phyloP scores from a whole-genome alignment of 2,329 filamentous ascomycete species.

The Hymenoscyphus fructigenus region DNA sequence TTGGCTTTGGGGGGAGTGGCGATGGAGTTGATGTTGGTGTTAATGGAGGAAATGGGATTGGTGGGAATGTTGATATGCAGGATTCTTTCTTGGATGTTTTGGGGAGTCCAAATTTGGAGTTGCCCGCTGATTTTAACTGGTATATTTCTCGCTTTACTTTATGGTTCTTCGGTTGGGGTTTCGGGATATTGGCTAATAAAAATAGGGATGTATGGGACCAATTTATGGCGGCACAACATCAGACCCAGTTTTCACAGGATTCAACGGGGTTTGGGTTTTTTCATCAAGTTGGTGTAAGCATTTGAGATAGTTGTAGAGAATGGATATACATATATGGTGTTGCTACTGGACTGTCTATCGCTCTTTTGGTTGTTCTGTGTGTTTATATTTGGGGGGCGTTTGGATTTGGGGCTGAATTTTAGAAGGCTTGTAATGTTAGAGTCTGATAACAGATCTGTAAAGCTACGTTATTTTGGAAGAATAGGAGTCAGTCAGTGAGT shows the following conservation, averaged over 20 bases:
- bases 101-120: constrained; percentile 16
- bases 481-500: too few relatives aligned
- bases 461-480: too few relatives aligned
- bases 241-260: neutral
- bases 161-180: neutral
- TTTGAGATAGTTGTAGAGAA: neutral
- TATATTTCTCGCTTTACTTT: constrained; percentile 9
- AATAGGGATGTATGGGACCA: constrained; percentile 28
- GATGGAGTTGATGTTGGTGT: neutral
- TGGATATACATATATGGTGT: too few relatives aligned
- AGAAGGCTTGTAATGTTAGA: too few relatives aligned
- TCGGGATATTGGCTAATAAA: constrained; percentile 1
- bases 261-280: neutral
- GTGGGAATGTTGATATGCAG: constrained; percentile 18
- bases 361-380: too few relatives aligned
- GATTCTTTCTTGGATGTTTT: constrained; percentile 24
- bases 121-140: constrained; percentile 27
- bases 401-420: too few relatives aligned
- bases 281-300: neutral
- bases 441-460: too few relatives aligned
- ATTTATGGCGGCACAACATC: constrained; percentile 17
- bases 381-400: too few relatives aligned
- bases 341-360: too few relatives aligned
- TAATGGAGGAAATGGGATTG: too few relatives aligned
- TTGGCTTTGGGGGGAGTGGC: neutral